Percentiles rank a stretch among this genome's conserved stretches.
Evolutionary conservation across 768 basidiomycete species (phyloP).

Genomic region (Lactarius sanguifluus): DNA sequence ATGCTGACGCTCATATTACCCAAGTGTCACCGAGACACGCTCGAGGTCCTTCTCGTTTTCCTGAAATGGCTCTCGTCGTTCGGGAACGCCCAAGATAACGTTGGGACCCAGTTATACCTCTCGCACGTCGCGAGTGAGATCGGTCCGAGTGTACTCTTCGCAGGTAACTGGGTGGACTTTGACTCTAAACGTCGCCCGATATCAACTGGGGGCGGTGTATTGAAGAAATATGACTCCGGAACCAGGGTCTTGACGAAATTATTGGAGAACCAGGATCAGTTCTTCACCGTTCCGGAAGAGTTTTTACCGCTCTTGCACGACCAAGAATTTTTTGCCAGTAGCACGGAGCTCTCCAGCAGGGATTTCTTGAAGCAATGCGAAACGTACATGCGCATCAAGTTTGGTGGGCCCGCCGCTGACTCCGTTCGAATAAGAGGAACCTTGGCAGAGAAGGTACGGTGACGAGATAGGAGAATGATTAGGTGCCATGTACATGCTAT

Average conservation of each 20-base stretch:
- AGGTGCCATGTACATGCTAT: too few species aligned
- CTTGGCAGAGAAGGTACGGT: neutral
- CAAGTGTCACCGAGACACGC: slow-evolving; percentile 91
- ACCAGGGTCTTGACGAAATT: slow-evolving; percentile 83
- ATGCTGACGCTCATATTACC: slow-evolving; percentile 85
- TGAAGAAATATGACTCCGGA: neutral
- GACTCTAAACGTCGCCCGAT: slow-evolving; percentile 39
- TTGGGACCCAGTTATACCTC: slow-evolving; percentile 97
- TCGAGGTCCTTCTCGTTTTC: slow-evolving; percentile 98
- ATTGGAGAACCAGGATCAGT: slow-evolving; percentile 92
- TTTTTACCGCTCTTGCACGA: slow-evolving; percentile 84
- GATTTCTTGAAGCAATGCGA: slow-evolving; percentile 96
- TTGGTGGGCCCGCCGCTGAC: slow-evolving; percentile 52
- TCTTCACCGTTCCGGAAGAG: slow-evolving; percentile 89
- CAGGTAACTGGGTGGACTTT: slow-evolving; percentile 85
- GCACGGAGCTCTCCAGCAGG: slow-evolving; percentile 86
- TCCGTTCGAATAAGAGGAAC: neutral
- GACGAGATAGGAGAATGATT: too few species aligned
- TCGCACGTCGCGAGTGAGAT: slow-evolving; percentile 95
- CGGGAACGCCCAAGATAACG: slow-evolving; percentile 94
- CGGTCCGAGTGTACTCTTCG: slow-evolving; percentile 95
- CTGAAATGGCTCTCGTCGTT: slow-evolving; percentile 99
- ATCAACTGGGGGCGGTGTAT: neutral
- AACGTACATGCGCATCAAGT: slow-evolving; percentile 77
- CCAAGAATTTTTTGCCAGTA: slow-evolving; percentile 87